Evolutionary conservation across 1,284 basidiomycete species (phyloP).

Genomic region (Melanopsichium pennsylvanicum): DNA sequence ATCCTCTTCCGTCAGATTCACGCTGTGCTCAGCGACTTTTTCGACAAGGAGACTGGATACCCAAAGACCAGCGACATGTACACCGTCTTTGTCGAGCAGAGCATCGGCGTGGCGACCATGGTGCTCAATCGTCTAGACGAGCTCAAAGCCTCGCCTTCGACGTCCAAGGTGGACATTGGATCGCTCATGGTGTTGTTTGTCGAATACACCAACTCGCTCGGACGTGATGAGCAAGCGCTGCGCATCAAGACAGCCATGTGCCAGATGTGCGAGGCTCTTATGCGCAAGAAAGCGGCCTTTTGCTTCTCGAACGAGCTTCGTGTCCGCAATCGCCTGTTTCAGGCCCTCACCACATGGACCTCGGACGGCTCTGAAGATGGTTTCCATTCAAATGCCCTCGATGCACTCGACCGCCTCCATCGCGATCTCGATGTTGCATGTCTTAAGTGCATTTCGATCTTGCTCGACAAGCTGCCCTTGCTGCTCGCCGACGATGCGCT

Average conservation of each 20-base stretch:
- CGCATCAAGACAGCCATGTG: constrained; percentile 61
- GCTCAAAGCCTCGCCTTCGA: constrained; percentile 16
- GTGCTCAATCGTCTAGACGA: constrained; percentile 52
- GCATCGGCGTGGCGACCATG: constrained; percentile 56
- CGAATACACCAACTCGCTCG: constrained; percentile 60
- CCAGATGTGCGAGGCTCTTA: constrained; percentile 57
- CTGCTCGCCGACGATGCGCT: constrained; percentile 60
- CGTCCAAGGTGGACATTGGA: constrained; percentile 56
- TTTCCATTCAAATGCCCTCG: constrained; percentile 10
- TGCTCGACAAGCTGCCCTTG: constrained; percentile 57
- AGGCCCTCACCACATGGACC: constrained; percentile 60
- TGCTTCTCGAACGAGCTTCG: constrained; percentile 57
- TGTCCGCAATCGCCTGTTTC: constrained; percentile 61
- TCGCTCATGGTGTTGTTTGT: constrained; percentile 61
- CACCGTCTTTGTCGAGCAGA: constrained; percentile 63
- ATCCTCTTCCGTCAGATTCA: constrained; percentile 61
- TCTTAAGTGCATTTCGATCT: constrained; percentile 57
- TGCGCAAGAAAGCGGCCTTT: constrained; percentile 56
- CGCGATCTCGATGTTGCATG: constrained; percentile 59
- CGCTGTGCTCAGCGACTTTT: constrained; percentile 60
- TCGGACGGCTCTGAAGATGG: constrained; percentile 53
- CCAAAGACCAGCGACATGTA: constrained; percentile 57
- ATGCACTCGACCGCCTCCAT: constrained; percentile 53
- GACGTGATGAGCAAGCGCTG: constrained; percentile 53
- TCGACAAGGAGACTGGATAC: constrained; percentile 58